Evolutionary conservation across 441 rosid genomes (phyloP).

Genomic region (Omphalea diandra): DNA sequence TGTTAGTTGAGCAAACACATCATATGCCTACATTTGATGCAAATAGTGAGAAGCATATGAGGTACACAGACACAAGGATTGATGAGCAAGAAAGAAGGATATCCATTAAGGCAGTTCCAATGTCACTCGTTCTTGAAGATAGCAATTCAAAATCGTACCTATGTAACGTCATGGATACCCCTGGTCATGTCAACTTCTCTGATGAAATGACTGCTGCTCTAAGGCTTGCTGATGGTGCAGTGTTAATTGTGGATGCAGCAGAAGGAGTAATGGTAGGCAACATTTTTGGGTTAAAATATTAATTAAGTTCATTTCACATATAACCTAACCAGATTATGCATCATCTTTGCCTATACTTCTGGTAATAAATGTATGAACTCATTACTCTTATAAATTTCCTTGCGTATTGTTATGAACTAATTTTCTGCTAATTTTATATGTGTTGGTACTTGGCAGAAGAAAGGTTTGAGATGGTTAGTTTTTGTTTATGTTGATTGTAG

Average conservation of each 20-base stretch:
- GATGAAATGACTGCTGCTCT: conserved; percentile 98
- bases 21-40: conserved; percentile 80
- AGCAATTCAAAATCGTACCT: conserved; percentile 88
- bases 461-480: conserved; percentile 2
- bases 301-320: neutral
- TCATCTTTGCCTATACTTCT: neutral
- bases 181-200: conserved; percentile 94
- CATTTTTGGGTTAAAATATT: neutral
- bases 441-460: neutral
- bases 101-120: conserved; percentile 90
- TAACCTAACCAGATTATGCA: neutral
- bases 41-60: conserved; percentile 85
- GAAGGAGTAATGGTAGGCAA: conserved; percentile 70
- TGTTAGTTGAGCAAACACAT: conserved; percentile 97
- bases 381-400: neutral
- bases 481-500: neutral
- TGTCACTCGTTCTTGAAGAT: conserved; percentile 95
- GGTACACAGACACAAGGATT: conserved; percentile 86
- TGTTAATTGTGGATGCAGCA: conserved; percentile 92
- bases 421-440: neutral
- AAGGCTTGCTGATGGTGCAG: conserved; percentile 93
- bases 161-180: conserved; percentile 91
- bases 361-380: neutral
- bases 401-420: neutral
- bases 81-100: conserved; percentile 97